Conservation (phyloP, 331 rosid genomes). For the Quercus tomentella region DNA sequence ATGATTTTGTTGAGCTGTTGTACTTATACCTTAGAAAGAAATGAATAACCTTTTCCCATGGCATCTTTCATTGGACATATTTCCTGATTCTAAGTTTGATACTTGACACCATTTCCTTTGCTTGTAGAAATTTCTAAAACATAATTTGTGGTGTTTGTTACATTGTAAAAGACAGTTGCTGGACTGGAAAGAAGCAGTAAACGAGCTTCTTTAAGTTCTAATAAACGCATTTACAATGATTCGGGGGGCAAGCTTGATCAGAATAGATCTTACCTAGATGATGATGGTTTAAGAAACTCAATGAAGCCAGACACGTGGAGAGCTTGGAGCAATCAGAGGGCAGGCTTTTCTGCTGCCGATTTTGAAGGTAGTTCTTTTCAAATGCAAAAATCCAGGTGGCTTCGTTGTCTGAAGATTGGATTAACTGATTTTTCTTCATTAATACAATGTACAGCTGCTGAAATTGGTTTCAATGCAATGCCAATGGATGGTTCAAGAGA, state of each 20-base stretch:
- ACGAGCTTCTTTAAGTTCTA: constrained; percentile 35
- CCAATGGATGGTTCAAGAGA: constrained; percentile 27
- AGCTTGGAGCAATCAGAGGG: constrained; percentile 65
- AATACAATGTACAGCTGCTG: constrained; percentile 47
- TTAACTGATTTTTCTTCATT: constrained; percentile 21
- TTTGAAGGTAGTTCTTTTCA: constrained; percentile 57
- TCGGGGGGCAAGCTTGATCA: constrained; percentile 28
- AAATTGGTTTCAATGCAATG: constrained; percentile 37
- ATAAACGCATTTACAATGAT: constrained; percentile 22
- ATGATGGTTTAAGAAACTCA: constrained; percentile 31
- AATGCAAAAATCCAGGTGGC: background rate
- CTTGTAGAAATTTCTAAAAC: constrained; percentile 32
- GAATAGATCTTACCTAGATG: constrained; percentile 23
- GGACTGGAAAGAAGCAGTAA: constrained; percentile 32
- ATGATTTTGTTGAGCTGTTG: background rate
- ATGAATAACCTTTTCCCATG: background rate
- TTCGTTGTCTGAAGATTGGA: background rate
- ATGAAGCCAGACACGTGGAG: constrained; percentile 50
- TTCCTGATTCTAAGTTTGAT: constrained; percentile 2
- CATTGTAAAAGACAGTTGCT: constrained; percentile 57
- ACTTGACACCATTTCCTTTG: constrained; percentile 9
- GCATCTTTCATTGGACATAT: background rate
- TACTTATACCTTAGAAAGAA: constrained; percentile 1
- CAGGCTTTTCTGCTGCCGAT: constrained; percentile 38
- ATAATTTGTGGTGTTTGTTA: constrained; percentile 34